phyloP scores from a whole-genome alignment of 1,284 basidiomycete genomes.

The Moesziomyces aphidis region DNA sequence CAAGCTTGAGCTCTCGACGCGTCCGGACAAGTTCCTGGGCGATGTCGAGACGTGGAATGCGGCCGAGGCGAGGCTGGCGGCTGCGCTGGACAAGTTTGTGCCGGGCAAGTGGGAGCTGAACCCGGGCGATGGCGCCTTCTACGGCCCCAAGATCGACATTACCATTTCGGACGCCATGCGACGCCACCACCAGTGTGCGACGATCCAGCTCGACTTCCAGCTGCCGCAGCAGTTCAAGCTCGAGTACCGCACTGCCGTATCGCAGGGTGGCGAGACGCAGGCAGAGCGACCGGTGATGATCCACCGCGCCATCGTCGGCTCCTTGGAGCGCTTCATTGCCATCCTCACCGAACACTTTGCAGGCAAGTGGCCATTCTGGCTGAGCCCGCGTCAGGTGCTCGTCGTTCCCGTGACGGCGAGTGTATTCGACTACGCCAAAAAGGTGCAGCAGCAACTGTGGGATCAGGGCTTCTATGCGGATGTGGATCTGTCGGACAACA shows the following conservation, averaged over 20 bases:
- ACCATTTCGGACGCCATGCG: conserved; percentile 92
- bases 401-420: conserved; percentile 92
- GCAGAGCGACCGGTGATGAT: conserved; percentile 94
- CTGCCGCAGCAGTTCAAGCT: conserved; percentile 98
- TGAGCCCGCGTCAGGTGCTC: conserved; percentile 92
- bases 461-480: conserved; percentile 85
- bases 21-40: conserved; percentile 94
- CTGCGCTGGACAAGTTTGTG: conserved; percentile 86
- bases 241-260: conserved; percentile 78
- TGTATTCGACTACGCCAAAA: conserved; percentile 86
- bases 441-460: conserved; percentile 79
- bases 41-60: conserved; percentile 88
- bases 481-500: conserved; percentile 91
- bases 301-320: conserved; percentile 95
- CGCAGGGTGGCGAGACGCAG: conserved; percentile 68
- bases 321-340: conserved; percentile 94
- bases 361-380: conserved; percentile 99
- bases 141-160: conserved; percentile 86
- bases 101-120: conserved; percentile 93
- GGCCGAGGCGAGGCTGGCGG: conserved; percentile 89
- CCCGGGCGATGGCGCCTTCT: conserved; percentile 90
- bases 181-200: conserved; percentile 93
- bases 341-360: conserved; percentile 98
- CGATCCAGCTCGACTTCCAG: conserved; percentile 99
- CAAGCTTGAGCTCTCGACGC: conserved; percentile 92